Evolutionary conservation across 345 rosid species (phyloP).

Genomic region (Euphorbia lathyris): DNA sequence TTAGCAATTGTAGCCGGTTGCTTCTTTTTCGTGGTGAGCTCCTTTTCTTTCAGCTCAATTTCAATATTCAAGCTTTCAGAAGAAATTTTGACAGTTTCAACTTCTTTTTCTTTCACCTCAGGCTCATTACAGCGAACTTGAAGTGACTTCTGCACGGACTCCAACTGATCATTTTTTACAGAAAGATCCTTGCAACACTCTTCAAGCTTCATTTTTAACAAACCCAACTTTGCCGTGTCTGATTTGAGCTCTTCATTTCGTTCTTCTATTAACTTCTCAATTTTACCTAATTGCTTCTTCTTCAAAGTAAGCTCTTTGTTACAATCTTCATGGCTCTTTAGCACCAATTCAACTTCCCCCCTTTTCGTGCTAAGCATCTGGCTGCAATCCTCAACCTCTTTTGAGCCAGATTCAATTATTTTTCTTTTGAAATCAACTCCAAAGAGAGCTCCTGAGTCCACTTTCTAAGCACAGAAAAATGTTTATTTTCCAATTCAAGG

Average conservation of each 20-base stretch:
- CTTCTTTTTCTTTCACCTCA: conserved; percentile 10
- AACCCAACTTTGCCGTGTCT: conserved; percentile 4
- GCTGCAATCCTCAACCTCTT: conserved; percentile 1
- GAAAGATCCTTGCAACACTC: neutral
- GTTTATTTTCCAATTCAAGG: conserved; percentile 16
- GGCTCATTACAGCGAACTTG: neutral
- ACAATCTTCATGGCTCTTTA: conserved; percentile 4
- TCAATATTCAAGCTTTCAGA: neutral
- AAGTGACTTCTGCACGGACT: conserved; percentile 7
- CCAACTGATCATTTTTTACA: neutral
- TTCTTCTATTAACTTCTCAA: conserved; percentile 2
- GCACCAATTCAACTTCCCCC: conserved; percentile 11
- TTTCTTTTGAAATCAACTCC: conserved; percentile 4
- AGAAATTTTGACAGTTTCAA: conserved; percentile 4
- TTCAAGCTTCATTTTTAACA: neutral
- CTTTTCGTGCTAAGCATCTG: conserved; percentile 1
- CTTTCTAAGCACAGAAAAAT: conserved; percentile 6
- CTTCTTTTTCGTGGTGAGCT: conserved; percentile 5
- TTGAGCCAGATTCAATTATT: conserved; percentile 9
- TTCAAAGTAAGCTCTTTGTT: neutral
- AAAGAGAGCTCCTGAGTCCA: conserved; percentile 5
- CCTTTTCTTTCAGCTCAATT: conserved; percentile 24
- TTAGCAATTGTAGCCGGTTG: neutral
- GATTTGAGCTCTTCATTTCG: conserved; percentile 3
- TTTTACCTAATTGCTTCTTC: conserved; percentile 3